Percentiles rank a stretch among this genome's conserved stretches.
phyloP scores from a whole-genome alignment of 306 rosid genomes.

The Aeschynomene evenia region DNA sequence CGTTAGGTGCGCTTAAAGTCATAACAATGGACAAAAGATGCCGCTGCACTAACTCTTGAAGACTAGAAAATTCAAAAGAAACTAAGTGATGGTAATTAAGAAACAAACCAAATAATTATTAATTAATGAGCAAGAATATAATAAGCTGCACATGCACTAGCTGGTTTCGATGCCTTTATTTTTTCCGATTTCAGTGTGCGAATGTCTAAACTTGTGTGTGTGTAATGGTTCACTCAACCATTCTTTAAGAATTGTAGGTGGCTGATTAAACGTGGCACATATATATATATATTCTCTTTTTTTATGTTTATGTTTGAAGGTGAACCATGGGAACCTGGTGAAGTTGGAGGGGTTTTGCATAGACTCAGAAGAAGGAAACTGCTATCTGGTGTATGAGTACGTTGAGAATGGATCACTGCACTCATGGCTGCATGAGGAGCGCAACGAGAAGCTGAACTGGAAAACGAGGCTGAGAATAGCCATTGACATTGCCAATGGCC shows the following conservation, averaged over 20 bases:
- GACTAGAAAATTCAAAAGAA: background rate
- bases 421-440: slow-evolving; percentile 65
- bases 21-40: slow-evolving; percentile 13
- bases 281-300: no score
- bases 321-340: slow-evolving; percentile 95
- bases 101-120: background rate
- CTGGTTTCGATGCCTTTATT: background rate
- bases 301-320: slow-evolving; percentile 46
- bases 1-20: slow-evolving; percentile 25
- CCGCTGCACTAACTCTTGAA: background rate
- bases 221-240: background rate
- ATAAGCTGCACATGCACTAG: background rate
- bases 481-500: slow-evolving; percentile 84
- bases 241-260: background rate
- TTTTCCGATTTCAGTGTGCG: background rate
- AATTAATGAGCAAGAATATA: background rate
- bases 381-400: slow-evolving; percentile 80
- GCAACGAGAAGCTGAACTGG: slow-evolving; percentile 54
- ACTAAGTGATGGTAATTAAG: no score
- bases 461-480: slow-evolving; percentile 66
- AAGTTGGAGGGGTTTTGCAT: slow-evolving; percentile 92
- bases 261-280: slow-evolving; percentile 14
- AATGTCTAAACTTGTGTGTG: background rate
- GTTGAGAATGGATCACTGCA: slow-evolving; percentile 82
- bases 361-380: slow-evolving; percentile 62